A percentile compares a stretch with the other conserved stretches of the same genome.
Evolutionary conservation across 1,139 yeast genomes (phyloP).

Genomic region (Pichia sp.): DNA sequence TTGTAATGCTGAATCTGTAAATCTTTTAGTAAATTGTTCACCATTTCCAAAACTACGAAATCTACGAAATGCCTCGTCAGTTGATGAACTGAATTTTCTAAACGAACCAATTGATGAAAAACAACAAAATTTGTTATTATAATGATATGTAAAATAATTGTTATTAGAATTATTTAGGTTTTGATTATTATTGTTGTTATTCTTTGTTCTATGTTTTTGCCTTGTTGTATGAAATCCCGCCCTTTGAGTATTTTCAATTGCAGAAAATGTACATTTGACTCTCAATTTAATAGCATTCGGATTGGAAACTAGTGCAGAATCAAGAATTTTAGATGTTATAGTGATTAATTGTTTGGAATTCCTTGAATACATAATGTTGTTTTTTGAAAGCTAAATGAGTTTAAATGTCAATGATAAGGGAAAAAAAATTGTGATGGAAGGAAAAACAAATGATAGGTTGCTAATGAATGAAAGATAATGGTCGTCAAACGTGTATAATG

Average conservation of each 20-base stretch:
- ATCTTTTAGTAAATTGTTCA: slow-evolving; percentile 24
- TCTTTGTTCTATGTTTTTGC: slow-evolving; percentile 10
- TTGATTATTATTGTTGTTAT: not conserved
- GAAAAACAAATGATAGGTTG: too few species aligned
- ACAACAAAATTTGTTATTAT: not conserved
- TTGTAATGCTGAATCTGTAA: slow-evolving; percentile 30
- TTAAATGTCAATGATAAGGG: too few species aligned
- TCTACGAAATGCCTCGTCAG: slow-evolving; percentile 22
- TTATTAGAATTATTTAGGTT: not conserved
- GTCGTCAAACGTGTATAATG: too few species aligned
- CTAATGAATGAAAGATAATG: too few species aligned
- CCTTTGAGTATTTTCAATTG: slow-evolving; percentile 5
- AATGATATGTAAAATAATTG: not conserved
- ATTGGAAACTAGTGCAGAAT: not conserved
- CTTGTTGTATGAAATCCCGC: slow-evolving; percentile 12
- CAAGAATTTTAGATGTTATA: slow-evolving; percentile 9
- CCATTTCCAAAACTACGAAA: slow-evolving; percentile 26
- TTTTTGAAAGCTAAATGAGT: not conserved
- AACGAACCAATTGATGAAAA: slow-evolving; percentile 8
- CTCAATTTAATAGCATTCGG: slow-evolving; percentile 2
- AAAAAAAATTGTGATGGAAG: too few species aligned
- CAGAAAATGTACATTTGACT: slow-evolving; percentile 4
- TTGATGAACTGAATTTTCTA: slow-evolving; percentile 10
- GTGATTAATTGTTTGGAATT: slow-evolving; percentile 9
- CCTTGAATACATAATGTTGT: slow-evolving; percentile 9